Conservation (phyloP, 2,329 filamentous ascomycete genomes). For the Cladosporium sp. region DNA sequence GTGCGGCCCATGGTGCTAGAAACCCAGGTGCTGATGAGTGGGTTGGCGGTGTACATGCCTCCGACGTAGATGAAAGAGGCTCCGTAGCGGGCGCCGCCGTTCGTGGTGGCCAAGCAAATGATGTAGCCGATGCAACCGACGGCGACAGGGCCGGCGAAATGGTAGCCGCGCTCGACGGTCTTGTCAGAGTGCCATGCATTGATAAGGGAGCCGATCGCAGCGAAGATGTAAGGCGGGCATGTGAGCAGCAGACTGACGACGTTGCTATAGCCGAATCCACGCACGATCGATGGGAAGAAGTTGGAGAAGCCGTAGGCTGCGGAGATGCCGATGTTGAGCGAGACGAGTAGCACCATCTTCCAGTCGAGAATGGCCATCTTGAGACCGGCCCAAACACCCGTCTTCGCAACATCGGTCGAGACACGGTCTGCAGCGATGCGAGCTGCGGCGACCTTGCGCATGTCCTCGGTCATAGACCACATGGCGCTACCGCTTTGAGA, state of each 20-base stretch:
- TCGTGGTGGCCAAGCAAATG: slow-evolving; percentile 3
- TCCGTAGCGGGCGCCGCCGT: slow-evolving; percentile 21
- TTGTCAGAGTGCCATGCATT: slow-evolving; percentile 34
- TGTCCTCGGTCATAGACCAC: slow-evolving; percentile 47
- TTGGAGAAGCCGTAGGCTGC: slow-evolving; percentile 10
- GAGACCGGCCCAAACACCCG: slow-evolving; percentile 29
- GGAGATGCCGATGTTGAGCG: slow-evolving; percentile 1
- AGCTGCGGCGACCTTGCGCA: slow-evolving; percentile 23
- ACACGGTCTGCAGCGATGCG: slow-evolving; percentile 43
- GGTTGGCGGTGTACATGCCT: slow-evolving; percentile 34
- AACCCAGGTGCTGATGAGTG: slow-evolving; percentile 35
- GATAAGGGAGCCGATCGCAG: slow-evolving; percentile 25
- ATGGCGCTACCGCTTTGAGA: slow-evolving; percentile 38
- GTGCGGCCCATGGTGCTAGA: slow-evolving; percentile 33
- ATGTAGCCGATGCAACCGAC: slow-evolving; percentile 9
- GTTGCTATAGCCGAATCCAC: slow-evolving; percentile 32
- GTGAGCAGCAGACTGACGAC: slow-evolving; percentile 31
- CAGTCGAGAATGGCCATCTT: slow-evolving; percentile 10
- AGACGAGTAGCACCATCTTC: slow-evolving; percentile 8
- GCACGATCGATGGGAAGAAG: slow-evolving; percentile 9
- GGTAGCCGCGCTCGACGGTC: slow-evolving; percentile 38
- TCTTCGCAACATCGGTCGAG: slow-evolving; percentile 41
- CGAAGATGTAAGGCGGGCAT: slow-evolving; percentile 29
- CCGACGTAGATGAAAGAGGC: slow-evolving; percentile 33
- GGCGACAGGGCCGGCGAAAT: slow-evolving; percentile 14